phyloP scores from a whole-genome alignment of 2,329 filamentous ascomycete species.

The Aspergillus sergii region DNA sequence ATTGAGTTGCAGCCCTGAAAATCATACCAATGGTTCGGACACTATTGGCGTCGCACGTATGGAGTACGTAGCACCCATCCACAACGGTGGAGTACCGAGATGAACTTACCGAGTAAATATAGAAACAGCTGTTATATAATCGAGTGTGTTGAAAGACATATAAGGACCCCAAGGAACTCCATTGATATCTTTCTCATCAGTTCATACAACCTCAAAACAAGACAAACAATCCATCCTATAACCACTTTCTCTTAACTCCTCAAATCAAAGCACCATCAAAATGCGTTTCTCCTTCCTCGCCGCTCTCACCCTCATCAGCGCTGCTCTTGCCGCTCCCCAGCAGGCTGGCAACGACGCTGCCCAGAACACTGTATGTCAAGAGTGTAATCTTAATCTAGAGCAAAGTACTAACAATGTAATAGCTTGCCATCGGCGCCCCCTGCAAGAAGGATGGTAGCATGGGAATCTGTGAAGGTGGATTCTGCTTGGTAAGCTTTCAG shows the following conservation, averaged over 20 bases:
- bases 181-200: background rate
- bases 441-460: constrained; percentile 16
- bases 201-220: background rate
- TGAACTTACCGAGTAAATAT: background rate
- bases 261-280: background rate
- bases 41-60: background rate
- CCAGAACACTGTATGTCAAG: constrained; percentile 8
- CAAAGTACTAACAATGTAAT: background rate
- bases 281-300: constrained; percentile 14
- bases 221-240: background rate
- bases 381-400: background rate
- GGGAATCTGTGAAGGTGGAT: constrained; percentile 12
- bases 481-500: constrained; percentile 11
- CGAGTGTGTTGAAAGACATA: background rate
- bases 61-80: background rate
- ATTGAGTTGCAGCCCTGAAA: background rate
- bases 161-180: background rate
- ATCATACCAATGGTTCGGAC: background rate
- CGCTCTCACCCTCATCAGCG: constrained; percentile 10
- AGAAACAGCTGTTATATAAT: background rate
- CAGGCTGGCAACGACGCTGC: background rate
- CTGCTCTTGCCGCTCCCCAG: constrained; percentile 10
- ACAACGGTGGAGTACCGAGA: background rate
- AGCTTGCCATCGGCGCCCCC: constrained; percentile 7
- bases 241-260: background rate